A percentile compares a stretch with the other conserved stretches of the same genome.
Conservation (phyloP, 192 early-diverging fungal species). For the Backusella tuberculispora region DNA sequence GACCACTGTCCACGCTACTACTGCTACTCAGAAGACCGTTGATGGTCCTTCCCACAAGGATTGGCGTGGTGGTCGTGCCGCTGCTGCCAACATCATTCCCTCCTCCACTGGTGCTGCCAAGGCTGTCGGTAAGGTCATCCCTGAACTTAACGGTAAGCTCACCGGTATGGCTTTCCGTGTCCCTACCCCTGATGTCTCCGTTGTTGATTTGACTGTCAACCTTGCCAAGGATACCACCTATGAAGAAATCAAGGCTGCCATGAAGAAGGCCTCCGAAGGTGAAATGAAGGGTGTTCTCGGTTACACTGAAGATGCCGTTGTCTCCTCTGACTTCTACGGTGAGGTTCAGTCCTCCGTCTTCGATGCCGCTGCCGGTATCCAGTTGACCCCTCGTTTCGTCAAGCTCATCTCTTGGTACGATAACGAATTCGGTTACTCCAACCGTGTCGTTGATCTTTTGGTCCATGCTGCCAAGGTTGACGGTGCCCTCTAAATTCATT, state of each 20-base stretch:
- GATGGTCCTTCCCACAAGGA: conserved; percentile 96
- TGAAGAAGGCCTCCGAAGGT: conserved; percentile 85
- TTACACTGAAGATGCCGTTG: conserved; percentile 95
- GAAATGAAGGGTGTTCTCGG: conserved; percentile 88
- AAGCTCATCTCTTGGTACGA: conserved; percentile 95
- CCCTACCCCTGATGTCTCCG: conserved; percentile 91
- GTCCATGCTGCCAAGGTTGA: conserved; percentile 60
- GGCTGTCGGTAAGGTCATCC: conserved; percentile 98
- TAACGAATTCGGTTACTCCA: conserved; percentile 89
- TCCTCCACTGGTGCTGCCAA: conserved; percentile 98
- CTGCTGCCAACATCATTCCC: conserved; percentile 94
- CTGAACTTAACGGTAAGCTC: conserved; percentile 80
- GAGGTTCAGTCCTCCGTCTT: conserved; percentile 93
- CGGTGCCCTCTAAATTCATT: conserved; percentile 31
- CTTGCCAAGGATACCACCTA: conserved; percentile 90
- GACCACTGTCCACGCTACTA: conserved; percentile 98
- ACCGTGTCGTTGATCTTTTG: conserved; percentile 88
- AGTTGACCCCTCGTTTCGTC: conserved; percentile 93
- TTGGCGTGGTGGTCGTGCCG: conserved; percentile 97
- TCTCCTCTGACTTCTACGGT: conserved; percentile 95
- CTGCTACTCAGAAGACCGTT: conserved; percentile 99
- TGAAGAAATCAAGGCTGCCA: conserved; percentile 86
- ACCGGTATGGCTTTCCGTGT: conserved; percentile 99
- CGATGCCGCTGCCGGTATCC: conserved; percentile 96
- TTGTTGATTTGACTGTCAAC: conserved; percentile 96